Evolutionary conservation across 1,284 basidiomycete genomes (phyloP).

Genomic region (Heterobasidion occidentale): DNA sequence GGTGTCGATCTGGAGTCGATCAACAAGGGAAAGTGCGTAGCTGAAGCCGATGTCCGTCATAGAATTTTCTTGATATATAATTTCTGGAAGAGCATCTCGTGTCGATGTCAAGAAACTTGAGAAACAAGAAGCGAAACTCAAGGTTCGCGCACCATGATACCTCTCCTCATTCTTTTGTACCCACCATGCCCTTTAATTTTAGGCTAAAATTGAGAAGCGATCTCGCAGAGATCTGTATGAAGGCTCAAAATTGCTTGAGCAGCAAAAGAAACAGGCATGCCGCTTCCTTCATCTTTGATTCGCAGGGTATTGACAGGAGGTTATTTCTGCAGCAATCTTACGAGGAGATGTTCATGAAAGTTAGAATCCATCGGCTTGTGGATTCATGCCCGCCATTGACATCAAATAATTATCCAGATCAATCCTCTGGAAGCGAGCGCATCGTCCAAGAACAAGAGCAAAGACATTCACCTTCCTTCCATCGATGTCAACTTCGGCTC

Average conservation of each 20-base stretch:
- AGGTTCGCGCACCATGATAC: conserved; percentile 7
- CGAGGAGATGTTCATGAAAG: conserved; percentile 98
- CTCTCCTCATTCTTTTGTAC: background rate
- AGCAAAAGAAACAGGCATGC: conserved; percentile 80
- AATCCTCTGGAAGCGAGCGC: conserved; percentile 87
- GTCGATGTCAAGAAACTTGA: conserved; percentile 98
- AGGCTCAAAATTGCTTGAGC: conserved; percentile 91
- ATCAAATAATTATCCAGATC: conserved; percentile 43
- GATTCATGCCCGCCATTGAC: background rate
- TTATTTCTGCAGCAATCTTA: conserved; percentile 69
- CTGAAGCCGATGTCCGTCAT: background rate
- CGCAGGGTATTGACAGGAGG: background rate
- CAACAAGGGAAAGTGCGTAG: conserved; percentile 86
- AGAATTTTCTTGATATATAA: conserved; percentile 3
- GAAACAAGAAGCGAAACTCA: conserved; percentile 96
- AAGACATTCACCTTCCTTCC: conserved; percentile 92
- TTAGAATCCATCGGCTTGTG: conserved; percentile 12
- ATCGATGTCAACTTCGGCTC: conserved; percentile 96
- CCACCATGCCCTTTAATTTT: background rate
- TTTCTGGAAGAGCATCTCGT: conserved; percentile 65
- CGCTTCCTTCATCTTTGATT: background rate
- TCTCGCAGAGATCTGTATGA: conserved; percentile 87
- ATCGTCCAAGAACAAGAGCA: conserved; percentile 86
- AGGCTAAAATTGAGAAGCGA: conserved; percentile 95
- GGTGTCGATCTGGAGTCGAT: conserved; percentile 91